These are phyloP conservation scores for Phytophthora europaea DNA, from an alignment of 352 stramenopile species.

Conservation along the genomic window DNA sequence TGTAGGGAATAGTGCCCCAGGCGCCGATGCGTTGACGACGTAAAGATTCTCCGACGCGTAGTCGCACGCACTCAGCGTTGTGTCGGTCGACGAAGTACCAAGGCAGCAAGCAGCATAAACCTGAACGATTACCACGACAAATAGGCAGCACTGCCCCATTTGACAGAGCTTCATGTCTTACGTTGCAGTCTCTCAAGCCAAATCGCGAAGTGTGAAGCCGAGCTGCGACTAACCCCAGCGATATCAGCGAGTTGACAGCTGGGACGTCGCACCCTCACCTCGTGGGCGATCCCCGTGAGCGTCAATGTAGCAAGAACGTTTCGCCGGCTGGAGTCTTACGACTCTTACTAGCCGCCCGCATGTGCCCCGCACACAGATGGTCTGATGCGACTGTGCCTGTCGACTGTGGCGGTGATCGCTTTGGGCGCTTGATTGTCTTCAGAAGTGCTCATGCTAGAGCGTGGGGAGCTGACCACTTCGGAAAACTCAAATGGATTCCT, in stretches of 20 bases:
- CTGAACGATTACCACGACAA: slow-evolving; percentile 10
- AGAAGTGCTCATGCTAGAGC: slow-evolving; percentile 12
- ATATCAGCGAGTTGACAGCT: slow-evolving; percentile 28
- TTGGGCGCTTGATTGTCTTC: not conserved
- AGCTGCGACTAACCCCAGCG: not conserved
- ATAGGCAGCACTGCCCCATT: slow-evolving; percentile 9
- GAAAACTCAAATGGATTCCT: slow-evolving; percentile 19
- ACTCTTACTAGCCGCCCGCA: slow-evolving; percentile 17
- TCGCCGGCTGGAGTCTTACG: slow-evolving; percentile 21
- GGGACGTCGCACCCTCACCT: slow-evolving; percentile 31
- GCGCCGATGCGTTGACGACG: slow-evolving; percentile 35
- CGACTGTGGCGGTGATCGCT: slow-evolving; percentile 7
- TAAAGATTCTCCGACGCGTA: slow-evolving; percentile 41
- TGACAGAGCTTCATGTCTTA: slow-evolving; percentile 13
- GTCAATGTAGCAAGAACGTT: slow-evolving; percentile 32
- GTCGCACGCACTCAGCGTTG: slow-evolving; percentile 28
- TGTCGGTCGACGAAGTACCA: slow-evolving; percentile 18
- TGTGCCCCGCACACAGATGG: slow-evolving; percentile 24
- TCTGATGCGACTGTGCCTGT: slow-evolving; percentile 31
- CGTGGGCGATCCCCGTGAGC: slow-evolving; percentile 12
- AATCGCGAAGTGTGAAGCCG: slow-evolving; percentile 26
- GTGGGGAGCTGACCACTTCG: slow-evolving; percentile 15
- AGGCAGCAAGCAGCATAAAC: slow-evolving; percentile 18
- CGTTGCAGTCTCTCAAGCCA: not conserved
- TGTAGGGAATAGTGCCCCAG: slow-evolving; percentile 34